Conservation (phyloP, 2,329 filamentous ascomycete genomes). For the Colletotrichum navitas region DNA sequence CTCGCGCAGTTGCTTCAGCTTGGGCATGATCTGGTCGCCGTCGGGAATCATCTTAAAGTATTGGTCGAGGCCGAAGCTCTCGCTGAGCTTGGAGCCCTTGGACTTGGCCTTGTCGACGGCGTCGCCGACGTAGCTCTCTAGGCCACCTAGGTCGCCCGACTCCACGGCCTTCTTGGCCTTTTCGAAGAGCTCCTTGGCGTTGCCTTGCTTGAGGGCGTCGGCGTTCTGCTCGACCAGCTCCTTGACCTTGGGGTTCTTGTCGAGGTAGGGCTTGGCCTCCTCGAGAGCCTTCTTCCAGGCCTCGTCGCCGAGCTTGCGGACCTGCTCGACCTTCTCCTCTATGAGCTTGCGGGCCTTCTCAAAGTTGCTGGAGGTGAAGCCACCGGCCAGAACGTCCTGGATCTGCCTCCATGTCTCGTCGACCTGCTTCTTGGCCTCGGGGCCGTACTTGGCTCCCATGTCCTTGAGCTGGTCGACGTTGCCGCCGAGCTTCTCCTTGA, state of each 20-base stretch:
- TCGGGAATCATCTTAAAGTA: slow-evolving; percentile 76
- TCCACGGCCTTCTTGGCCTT: slow-evolving; percentile 72
- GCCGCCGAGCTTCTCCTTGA: slow-evolving; percentile 79
- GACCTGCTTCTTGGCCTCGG: slow-evolving; percentile 81
- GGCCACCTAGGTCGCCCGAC: slow-evolving; percentile 69
- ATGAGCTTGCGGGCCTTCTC: slow-evolving; percentile 72
- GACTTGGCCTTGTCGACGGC: slow-evolving; percentile 69
- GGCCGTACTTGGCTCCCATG: slow-evolving; percentile 77
- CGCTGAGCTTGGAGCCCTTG: slow-evolving; percentile 53
- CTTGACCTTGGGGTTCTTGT: slow-evolving; percentile 83
- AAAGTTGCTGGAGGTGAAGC: slow-evolving; percentile 65
- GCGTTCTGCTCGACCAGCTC: slow-evolving; percentile 78
- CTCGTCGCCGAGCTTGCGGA: slow-evolving; percentile 77
- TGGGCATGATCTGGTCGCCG: slow-evolving; percentile 73
- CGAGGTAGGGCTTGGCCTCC: slow-evolving; percentile 77
- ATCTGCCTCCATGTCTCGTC: slow-evolving; percentile 79
- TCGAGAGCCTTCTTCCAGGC: slow-evolving; percentile 79
- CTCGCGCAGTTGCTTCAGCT: slow-evolving; percentile 74
- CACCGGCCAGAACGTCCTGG: slow-evolving; percentile 72
- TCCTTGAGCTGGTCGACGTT: slow-evolving; percentile 77
- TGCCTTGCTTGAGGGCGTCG: slow-evolving; percentile 75
- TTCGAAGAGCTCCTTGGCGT: slow-evolving; percentile 72
- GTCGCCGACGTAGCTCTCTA: slow-evolving; percentile 72
- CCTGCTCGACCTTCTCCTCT: slow-evolving; percentile 76
- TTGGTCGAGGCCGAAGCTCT: slow-evolving; percentile 65